These are phyloP conservation scores for Galerina sulciceps DNA, from an alignment of 768 basidiomycete species.

Conservation along the genomic window DNA sequence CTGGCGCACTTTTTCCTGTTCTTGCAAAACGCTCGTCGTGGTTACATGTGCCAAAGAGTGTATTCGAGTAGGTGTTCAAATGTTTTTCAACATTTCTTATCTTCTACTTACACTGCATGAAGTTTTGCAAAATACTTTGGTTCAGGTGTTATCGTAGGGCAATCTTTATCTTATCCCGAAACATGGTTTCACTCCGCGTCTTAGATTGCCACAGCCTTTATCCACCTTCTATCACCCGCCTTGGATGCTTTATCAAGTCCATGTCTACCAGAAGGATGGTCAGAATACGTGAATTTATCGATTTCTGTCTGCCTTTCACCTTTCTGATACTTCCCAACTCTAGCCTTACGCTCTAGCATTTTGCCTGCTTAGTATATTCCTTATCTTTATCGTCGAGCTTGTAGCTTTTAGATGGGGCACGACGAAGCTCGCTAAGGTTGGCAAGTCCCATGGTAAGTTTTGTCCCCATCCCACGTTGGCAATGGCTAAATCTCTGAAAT, in stretches of 20 bases:
- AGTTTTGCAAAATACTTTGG: conserved; percentile 92
- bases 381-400: conserved; percentile 84
- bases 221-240: conserved; percentile 80
- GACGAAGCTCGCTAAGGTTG: conserved; percentile 67
- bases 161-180: neutral
- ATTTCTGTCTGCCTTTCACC: neutral
- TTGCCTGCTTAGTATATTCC: conserved; percentile 80
- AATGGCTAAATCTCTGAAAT: conserved; percentile 1
- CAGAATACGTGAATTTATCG: conserved; percentile 62
- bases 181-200: conserved; percentile 4
- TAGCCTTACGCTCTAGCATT: conserved; percentile 86
- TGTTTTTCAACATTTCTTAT: conserved; percentile 9
- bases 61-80: conserved; percentile 66
- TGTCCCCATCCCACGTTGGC: neutral
- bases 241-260: conserved; percentile 68
- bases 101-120: neutral
- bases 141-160: conserved; percentile 81
- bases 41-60: conserved; percentile 57
- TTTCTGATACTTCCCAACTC: neutral
- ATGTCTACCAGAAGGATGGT: conserved; percentile 77
- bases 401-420: conserved; percentile 88
- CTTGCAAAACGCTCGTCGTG: conserved; percentile 54
- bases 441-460: conserved; percentile 61
- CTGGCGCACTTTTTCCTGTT: conserved; percentile 76
- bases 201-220: conserved; percentile 89